Evolutionary conservation across 176 grass and related monocot species (phyloP), one percentile per base, ranked within the genome.

Genomic region (Oryza australiensis): DNA sequence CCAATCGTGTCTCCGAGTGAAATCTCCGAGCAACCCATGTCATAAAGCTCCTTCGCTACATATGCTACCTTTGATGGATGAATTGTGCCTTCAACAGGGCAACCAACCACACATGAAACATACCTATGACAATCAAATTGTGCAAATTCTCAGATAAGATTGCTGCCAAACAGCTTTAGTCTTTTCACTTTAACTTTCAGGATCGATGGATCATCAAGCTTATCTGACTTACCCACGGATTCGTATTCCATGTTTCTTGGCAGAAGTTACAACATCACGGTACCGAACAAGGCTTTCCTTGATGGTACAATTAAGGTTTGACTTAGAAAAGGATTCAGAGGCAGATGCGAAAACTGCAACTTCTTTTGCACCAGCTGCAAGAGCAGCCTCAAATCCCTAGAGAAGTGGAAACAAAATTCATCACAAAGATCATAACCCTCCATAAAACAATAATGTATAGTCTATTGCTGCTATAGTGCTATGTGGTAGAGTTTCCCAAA

Each of bases 1-100:
- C 93, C 93, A 73, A 90, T 95, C 15, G 93, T 95, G 80, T 95
- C 93, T 10, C 90, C 93, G 35, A 95, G 93, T 82, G 93, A 95
- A 62, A 95, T 92, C 62, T 95, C 93, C 8, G 77, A 92, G 83
- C 93, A 92, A 35, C 93, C 93, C 90, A 95, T 95, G 9, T 90
- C 65, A 57, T 92, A 95, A 26, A 95, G 90, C 48, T 65, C 82
- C 64, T 90, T 92, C 43, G 90, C 90, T 48, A 95, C 90, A 72
- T 95, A 82, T 62, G 93, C 83, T 7, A 95, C 93, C 66, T 88
- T 88, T n/a, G 68, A 76, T 62, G 93, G 93, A 69, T 84, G 70
- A 24, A 92, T 87, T 28, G 82, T 32, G 46, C 93, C 93, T 87
- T 92, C 93, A 11, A 88, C 73, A 37, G 86, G 89, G 64, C 86